These are phyloP conservation scores for Stipa capillata DNA, from an alignment of 176 grass and related monocot genomes.

Conservation along the genomic window DNA sequence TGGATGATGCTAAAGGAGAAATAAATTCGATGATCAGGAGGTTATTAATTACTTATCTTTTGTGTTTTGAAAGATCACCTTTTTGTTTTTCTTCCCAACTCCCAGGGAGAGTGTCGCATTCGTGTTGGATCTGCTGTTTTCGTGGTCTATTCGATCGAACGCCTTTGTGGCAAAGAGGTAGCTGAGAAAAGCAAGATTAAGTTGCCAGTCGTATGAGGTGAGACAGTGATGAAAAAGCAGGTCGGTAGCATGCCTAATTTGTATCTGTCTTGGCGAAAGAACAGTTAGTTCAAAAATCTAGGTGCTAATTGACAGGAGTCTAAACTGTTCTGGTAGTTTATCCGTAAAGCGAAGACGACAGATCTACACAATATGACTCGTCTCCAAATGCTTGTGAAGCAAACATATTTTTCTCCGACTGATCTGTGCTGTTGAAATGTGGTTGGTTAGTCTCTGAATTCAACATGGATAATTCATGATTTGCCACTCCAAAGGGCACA, in stretches of 20 bases:
- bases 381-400: neutral
- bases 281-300: neutral
- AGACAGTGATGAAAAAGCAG: slow-evolving; percentile 5
- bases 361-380: neutral
- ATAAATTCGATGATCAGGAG: neutral
- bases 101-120: neutral
- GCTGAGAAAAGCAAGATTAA: slow-evolving; percentile 31
- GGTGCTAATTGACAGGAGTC: neutral
- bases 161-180: slow-evolving; percentile 12
- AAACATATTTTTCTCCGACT: neutral
- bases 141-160: neutral
- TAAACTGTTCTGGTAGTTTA: neutral
- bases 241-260: slow-evolving; percentile 28
- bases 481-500: too few relatives aligned
- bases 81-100: neutral
- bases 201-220: slow-evolving; percentile 3
- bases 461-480: too few relatives aligned
- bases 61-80: neutral
- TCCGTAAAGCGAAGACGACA: neutral
- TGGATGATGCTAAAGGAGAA: slow-evolving; percentile 10
- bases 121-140: slow-evolving; percentile 3
- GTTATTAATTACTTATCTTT: neutral
- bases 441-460: too few relatives aligned
- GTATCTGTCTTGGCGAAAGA: neutral
- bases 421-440: neutral